phyloP scores from a whole-genome alignment of 2,329 filamentous ascomycete genomes.

The Scolecobasidium constrictum region DNA sequence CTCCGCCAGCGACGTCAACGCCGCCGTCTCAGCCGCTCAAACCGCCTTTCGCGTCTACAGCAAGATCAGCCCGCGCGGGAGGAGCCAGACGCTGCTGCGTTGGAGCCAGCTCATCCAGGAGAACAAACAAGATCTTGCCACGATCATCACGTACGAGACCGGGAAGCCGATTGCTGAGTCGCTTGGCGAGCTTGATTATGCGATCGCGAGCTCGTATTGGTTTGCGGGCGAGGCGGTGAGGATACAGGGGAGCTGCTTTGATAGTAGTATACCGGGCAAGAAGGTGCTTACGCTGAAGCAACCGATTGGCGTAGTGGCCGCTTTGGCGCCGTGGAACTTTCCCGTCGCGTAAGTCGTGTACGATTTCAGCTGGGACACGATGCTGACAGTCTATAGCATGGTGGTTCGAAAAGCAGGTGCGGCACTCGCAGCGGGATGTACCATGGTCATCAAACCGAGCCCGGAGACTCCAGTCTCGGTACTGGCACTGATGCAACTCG shows the following conservation, averaged over 20 bases:
- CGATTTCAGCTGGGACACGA: background rate
- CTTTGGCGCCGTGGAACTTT: conserved; percentile 67
- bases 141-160: conserved; percentile 50
- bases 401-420: conserved; percentile 56
- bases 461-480: conserved; percentile 54
- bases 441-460: conserved; percentile 62
- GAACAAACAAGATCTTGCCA: conserved; percentile 51
- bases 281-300: conserved; percentile 65
- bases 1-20: conserved; percentile 48
- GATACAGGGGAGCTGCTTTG: conserved; percentile 49
- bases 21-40: conserved; percentile 47
- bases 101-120: conserved; percentile 55
- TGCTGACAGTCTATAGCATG: conserved; percentile 36
- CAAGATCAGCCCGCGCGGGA: conserved; percentile 47
- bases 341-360: conserved; percentile 38
- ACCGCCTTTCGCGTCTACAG: conserved; percentile 50
- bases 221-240: conserved; percentile 50
- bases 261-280: conserved; percentile 49
- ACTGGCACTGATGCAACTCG: conserved; percentile 43
- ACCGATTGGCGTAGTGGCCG: conserved; percentile 57
- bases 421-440: conserved; percentile 60
- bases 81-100: conserved; percentile 51
- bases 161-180: conserved; percentile 42
- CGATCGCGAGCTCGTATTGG: conserved; percentile 44
- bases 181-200: conserved; percentile 43